phyloP scores from a whole-genome alignment of 73 alveolate genomes.

The Durusdinium trenchii region DNA sequence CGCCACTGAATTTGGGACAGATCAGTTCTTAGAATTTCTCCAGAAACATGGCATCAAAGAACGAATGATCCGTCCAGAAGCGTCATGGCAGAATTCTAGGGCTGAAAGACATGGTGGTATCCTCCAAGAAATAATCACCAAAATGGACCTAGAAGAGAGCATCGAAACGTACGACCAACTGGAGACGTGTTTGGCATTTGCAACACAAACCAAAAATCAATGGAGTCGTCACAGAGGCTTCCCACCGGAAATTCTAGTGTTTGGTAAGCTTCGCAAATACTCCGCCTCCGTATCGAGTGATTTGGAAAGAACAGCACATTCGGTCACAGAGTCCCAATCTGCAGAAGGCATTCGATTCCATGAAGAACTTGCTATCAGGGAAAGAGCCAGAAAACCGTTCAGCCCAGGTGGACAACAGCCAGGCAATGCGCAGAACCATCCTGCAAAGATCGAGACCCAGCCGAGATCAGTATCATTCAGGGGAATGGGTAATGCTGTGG shows the following conservation, averaged over 20 bases:
- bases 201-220: background rate
- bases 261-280: too few species aligned
- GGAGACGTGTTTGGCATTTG: background rate
- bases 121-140: background rate
- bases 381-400: background rate
- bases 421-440: background rate
- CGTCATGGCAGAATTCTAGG: background rate
- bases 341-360: background rate
- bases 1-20: background rate
- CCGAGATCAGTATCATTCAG: background rate
- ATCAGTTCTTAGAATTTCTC: background rate
- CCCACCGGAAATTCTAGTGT: background rate
- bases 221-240: background rate
- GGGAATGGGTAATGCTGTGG: conserved; percentile 9
- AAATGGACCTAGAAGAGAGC: background rate
- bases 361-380: background rate
- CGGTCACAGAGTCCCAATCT: background rate
- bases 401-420: background rate
- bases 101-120: conserved; percentile 1
- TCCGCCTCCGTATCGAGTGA: too few species aligned
- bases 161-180: background rate
- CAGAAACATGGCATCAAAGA: background rate
- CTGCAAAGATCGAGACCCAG: background rate
- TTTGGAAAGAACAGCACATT: background rate
- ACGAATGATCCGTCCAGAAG: background rate